Evolutionary conservation across 352 stramenopile species (phyloP).

Genomic region (Pythium grandisporangium): DNA sequence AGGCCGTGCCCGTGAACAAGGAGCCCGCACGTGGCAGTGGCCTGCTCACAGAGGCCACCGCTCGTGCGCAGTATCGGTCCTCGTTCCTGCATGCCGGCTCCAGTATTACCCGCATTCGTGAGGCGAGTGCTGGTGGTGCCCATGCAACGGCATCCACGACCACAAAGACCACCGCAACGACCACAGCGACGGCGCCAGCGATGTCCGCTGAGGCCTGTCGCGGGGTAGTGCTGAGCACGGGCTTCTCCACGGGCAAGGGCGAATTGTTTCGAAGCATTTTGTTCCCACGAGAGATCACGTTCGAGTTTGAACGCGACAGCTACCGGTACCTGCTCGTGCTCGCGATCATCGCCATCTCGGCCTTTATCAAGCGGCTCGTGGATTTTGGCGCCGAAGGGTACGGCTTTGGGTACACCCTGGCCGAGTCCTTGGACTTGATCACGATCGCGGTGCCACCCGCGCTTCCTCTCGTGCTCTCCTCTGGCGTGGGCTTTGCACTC

Average conservation of each 20-base stretch:
- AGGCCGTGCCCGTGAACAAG: slow-evolving; percentile 36
- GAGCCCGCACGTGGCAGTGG: slow-evolving; percentile 9
- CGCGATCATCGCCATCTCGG: slow-evolving; percentile 25
- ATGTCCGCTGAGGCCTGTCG: slow-evolving; percentile 1
- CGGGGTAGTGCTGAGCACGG: slow-evolving; percentile 49
- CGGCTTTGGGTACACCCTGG: slow-evolving; percentile 17
- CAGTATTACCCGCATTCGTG: slow-evolving; percentile 12
- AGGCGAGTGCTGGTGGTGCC: slow-evolving; percentile 10
- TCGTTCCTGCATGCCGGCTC: slow-evolving; percentile 28
- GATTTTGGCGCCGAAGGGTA: slow-evolving; percentile 19
- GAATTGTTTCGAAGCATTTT: slow-evolving; percentile 66
- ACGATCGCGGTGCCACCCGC: slow-evolving; percentile 48
- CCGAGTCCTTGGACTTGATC: slow-evolving; percentile 53
- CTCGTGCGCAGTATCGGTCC: slow-evolving; percentile 13
- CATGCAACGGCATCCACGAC: too few relatives aligned
- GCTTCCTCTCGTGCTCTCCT: slow-evolving; percentile 46
- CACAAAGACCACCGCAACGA: too few relatives aligned
- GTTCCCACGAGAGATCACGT: slow-evolving; percentile 40
- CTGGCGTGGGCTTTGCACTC: slow-evolving; percentile 45
- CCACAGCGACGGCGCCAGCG: too few relatives aligned
- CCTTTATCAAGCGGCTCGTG: slow-evolving; percentile 42
- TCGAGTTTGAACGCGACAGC: slow-evolving; percentile 60
- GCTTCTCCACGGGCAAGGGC: slow-evolving; percentile 60
- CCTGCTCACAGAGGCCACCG: slow-evolving; percentile 16
- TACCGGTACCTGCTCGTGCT: slow-evolving; percentile 49